phyloP scores from a whole-genome alignment of 2,329 filamentous ascomycete genomes.

The Macrophomina phaseolina region DNA sequence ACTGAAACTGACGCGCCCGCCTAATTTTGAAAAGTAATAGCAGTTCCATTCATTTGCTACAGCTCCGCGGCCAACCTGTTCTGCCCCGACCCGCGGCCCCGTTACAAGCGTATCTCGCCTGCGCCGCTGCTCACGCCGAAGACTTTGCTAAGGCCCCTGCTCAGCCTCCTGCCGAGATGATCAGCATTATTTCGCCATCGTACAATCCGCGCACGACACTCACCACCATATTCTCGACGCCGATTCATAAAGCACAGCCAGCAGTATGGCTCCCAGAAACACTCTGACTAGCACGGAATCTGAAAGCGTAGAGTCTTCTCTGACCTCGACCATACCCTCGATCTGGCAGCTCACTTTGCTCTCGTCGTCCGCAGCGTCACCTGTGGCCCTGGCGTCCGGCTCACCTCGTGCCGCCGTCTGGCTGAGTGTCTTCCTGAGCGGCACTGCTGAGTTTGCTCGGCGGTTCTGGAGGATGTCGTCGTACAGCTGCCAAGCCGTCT shows the following conservation, averaged over 20 bases:
- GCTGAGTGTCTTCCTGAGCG: background rate
- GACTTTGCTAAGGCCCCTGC: conserved; percentile 13
- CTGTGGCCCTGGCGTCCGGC: too few relatives aligned
- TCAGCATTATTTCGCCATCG: background rate
- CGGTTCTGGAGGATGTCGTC: conserved; percentile 12
- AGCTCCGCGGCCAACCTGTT: background rate
- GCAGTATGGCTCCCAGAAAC: background rate
- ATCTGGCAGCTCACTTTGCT: background rate
- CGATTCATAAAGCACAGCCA: conserved; percentile 1
- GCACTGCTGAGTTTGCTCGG: background rate
- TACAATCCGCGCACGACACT: background rate
- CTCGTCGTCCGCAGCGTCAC: background rate
- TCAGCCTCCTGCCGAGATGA: conserved; percentile 13
- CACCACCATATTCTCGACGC: conserved; percentile 6
- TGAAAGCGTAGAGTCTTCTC: background rate
- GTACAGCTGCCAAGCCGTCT: conserved; percentile 3
- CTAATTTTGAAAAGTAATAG: background rate
- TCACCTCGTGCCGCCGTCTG: background rate
- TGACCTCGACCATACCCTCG: background rate
- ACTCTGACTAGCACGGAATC: background rate
- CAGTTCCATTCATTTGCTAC: background rate
- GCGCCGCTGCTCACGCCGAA: background rate
- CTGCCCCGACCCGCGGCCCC: background rate
- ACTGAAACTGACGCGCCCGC: background rate
- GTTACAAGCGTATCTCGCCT: conserved; percentile 2